phyloP scores from a whole-genome alignment of 345 rosid species.

The Erodium maritimum region DNA sequence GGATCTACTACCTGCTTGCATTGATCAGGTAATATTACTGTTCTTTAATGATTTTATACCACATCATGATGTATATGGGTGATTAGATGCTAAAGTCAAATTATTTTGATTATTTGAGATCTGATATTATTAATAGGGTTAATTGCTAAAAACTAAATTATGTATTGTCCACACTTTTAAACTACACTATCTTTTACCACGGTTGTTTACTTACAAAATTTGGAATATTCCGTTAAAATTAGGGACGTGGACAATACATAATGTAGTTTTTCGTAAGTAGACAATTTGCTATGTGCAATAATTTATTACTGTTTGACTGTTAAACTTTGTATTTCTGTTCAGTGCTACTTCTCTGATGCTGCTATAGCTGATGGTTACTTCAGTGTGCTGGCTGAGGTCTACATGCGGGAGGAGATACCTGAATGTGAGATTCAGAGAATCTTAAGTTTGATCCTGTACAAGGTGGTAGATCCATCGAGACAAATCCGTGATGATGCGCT shows the following conservation, averaged over 20 bases:
- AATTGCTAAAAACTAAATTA: too few species aligned
- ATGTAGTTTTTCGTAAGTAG: too few species aligned
- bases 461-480: constrained; percentile 94
- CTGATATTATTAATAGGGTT: too few species aligned
- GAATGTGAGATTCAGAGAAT: constrained; percentile 94
- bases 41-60: constrained; percentile 12
- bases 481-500: constrained; percentile 99
- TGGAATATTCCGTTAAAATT: too few species aligned
- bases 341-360: constrained; percentile 95
- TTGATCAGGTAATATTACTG: constrained; percentile 63
- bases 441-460: constrained; percentile 88
- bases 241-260: too few species aligned
- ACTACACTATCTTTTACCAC: background rate
- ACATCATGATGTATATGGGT: background rate
- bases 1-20: constrained; percentile 95
- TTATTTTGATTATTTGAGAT: too few species aligned
- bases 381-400: constrained; percentile 95
- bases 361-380: constrained; percentile 97
- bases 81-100: background rate
- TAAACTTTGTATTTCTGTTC: constrained; percentile 11
- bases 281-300: background rate
- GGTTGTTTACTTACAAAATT: too few species aligned
- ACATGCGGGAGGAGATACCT: constrained; percentile 98
- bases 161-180: too few species aligned
- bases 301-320: constrained; percentile 8